A percentile compares a stretch with the other conserved stretches of the same genome.
phyloP scores from a whole-genome alignment of 495 filamentous ascomycete genomes.

The Penicillium silybi region DNA sequence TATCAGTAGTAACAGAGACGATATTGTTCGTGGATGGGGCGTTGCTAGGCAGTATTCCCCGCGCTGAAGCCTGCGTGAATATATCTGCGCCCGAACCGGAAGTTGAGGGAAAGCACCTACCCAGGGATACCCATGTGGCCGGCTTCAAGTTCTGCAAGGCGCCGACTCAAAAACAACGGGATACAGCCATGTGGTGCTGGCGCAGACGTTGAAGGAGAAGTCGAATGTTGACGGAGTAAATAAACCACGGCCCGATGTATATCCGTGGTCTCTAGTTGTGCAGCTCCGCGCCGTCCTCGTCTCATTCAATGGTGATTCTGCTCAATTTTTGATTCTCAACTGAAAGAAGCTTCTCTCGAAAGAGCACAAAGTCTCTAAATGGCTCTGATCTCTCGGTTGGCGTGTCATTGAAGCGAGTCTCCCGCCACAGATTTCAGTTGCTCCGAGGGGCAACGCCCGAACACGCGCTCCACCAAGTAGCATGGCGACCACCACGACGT shows the following conservation, averaged over 20 bases:
- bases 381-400: background rate
- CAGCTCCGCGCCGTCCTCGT: conserved; percentile 5
- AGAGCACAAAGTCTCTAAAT: conserved; percentile 3
- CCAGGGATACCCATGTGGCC: conserved; percentile 44
- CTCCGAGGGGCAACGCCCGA: conserved; percentile 13
- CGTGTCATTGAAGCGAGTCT: conserved; percentile 8
- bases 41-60: background rate
- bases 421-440: conserved; percentile 5
- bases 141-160: conserved; percentile 1
- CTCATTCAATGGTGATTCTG: background rate
- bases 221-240: conserved; percentile 30
- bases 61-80: background rate
- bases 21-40: too few species aligned
- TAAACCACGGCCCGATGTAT: conserved; percentile 43
- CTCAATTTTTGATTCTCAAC: background rate
- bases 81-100: background rate
- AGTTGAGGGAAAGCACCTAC: conserved; percentile 20
- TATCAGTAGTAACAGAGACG: background rate
- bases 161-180: background rate
- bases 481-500: conserved; percentile 9
- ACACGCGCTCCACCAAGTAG: conserved; percentile 3
- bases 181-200: conserved; percentile 10
- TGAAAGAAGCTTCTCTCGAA: background rate
- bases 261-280: conserved; percentile 25
- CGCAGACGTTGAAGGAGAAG: conserved; percentile 1